Evolutionary conservation across 768 basidiomycete genomes (phyloP).

Genomic region (Goffeauzyma gilvescens): DNA sequence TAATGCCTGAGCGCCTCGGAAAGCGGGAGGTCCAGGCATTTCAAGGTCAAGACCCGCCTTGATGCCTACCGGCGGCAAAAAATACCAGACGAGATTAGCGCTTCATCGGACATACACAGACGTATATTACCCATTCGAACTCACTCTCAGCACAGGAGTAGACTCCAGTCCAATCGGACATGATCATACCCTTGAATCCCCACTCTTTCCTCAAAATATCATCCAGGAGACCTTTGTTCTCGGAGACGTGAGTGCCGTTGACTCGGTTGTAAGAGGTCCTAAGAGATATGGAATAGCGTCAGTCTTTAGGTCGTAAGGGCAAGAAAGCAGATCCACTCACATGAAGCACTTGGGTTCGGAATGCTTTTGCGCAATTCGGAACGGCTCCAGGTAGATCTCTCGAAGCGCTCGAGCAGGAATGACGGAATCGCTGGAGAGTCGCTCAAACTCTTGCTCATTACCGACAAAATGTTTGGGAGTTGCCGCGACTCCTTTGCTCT

Average conservation of each 20-base stretch:
- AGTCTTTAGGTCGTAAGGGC: not conserved
- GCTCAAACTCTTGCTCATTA: conserved; percentile 57
- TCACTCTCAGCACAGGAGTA: conserved; percentile 38
- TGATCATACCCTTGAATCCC: conserved; percentile 44
- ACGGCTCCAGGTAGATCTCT: conserved; percentile 45
- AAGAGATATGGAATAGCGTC: conserved; percentile 4
- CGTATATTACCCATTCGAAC: too few species aligned
- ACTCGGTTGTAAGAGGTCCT: conserved; percentile 41
- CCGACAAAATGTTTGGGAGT: conserved; percentile 53
- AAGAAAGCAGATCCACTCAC: not conserved
- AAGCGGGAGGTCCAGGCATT: conserved; percentile 31
- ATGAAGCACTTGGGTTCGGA: conserved; percentile 27
- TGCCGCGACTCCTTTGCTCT: conserved; percentile 47
- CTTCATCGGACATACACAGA: too few species aligned
- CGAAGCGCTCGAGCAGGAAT: conserved; percentile 48
- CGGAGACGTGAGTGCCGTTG: conserved; percentile 45
- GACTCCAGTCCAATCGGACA: conserved; percentile 63
- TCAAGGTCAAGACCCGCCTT: conserved; percentile 43
- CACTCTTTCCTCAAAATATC: conserved; percentile 48
- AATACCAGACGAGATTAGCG: too few species aligned
- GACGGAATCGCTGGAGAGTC: conserved; percentile 43
- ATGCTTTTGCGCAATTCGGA: conserved; percentile 44
- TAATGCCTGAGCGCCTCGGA: conserved; percentile 12
- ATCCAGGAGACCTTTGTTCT: conserved; percentile 38
- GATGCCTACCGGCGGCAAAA: conserved; percentile 28